phyloP scores from a whole-genome alignment of 306 rosid genomes.

The Quillaja saponaria region DNA sequence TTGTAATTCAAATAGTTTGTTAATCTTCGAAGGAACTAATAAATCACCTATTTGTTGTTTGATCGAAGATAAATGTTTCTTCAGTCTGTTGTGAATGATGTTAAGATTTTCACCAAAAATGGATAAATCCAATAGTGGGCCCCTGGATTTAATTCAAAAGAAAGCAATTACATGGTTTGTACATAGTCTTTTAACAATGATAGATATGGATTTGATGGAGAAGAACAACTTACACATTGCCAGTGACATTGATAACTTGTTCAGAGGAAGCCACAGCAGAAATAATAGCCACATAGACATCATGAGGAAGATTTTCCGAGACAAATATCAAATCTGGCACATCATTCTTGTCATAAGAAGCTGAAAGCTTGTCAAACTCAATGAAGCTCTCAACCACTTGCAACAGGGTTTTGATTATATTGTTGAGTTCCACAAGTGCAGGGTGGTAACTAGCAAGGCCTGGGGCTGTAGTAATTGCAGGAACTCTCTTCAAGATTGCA shows the following conservation, averaged over 20 bases:
- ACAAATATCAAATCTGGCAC: constrained; percentile 51
- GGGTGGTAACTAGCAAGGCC: too few species aligned
- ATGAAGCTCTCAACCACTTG: constrained; percentile 51
- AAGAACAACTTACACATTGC: too few species aligned
- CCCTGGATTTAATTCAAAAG: too few species aligned
- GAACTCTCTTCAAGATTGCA: too few species aligned
- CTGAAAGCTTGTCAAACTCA: constrained; percentile 53
- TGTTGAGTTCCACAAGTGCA: too few species aligned
- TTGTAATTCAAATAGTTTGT: neutral
- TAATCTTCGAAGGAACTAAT: too few species aligned
- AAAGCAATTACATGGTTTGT: neutral
- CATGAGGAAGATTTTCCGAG: constrained; percentile 53
- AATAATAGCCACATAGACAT: constrained; percentile 69
- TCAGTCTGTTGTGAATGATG: constrained; percentile 51
- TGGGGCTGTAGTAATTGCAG: too few species aligned
- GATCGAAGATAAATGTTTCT: constrained; percentile 40
- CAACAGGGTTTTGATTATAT: too few species aligned
- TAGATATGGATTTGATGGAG: too few species aligned
- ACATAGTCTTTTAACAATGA: constrained; percentile 33
- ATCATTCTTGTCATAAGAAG: constrained; percentile 42
- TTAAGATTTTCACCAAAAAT: constrained; percentile 58
- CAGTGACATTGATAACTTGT: too few species aligned
- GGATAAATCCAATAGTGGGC: constrained; percentile 49
- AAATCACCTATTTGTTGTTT: constrained; percentile 48
- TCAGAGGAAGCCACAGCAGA: constrained; percentile 59